A percentile compares a stretch with the other conserved stretches of the same genome.
phyloP scores from a whole-genome alignment of 2,329 filamentous ascomycete species.

The Fusarium metavorans region DNA sequence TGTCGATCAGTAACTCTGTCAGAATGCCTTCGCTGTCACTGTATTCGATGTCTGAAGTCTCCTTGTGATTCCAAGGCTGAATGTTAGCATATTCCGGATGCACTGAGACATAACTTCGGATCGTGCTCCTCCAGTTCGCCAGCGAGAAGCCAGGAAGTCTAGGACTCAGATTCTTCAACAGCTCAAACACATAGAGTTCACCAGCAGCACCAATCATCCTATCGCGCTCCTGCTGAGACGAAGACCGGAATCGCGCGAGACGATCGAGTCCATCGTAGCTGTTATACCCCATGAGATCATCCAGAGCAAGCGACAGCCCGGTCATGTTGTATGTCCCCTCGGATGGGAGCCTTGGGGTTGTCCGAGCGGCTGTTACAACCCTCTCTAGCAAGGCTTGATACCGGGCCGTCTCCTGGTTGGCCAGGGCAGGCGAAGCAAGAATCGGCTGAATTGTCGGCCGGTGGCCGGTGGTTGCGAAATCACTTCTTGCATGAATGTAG shows the following conservation, averaged over 20 bases:
- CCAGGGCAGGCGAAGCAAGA: neutral
- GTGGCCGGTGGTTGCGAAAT: neutral
- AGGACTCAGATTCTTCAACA: constrained; percentile 47
- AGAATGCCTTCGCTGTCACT: constrained; percentile 48
- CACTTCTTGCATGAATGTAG: neutral
- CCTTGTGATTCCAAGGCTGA: constrained; percentile 48
- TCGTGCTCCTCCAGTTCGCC: constrained; percentile 61
- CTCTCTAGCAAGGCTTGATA: neutral
- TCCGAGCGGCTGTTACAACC: neutral
- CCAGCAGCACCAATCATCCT: neutral
- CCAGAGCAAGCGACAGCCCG: neutral
- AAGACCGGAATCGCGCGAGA: neutral
- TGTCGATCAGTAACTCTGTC: constrained; percentile 50
- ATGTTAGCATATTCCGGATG: constrained; percentile 56
- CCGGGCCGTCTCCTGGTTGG: neutral
- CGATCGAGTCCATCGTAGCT: neutral
- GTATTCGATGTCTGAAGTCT: constrained; percentile 62
- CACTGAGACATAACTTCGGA: constrained; percentile 52
- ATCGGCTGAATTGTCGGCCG: neutral
- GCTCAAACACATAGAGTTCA: constrained; percentile 53
- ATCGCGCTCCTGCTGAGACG: neutral
- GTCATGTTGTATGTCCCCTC: neutral
- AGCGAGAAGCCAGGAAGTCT: constrained; percentile 49
- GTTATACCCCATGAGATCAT: neutral
- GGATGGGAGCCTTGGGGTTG: neutral